Conservation (phyloP, 2,329 filamentous ascomycete genomes). For the Pseudogymnoascus sp. region DNA sequence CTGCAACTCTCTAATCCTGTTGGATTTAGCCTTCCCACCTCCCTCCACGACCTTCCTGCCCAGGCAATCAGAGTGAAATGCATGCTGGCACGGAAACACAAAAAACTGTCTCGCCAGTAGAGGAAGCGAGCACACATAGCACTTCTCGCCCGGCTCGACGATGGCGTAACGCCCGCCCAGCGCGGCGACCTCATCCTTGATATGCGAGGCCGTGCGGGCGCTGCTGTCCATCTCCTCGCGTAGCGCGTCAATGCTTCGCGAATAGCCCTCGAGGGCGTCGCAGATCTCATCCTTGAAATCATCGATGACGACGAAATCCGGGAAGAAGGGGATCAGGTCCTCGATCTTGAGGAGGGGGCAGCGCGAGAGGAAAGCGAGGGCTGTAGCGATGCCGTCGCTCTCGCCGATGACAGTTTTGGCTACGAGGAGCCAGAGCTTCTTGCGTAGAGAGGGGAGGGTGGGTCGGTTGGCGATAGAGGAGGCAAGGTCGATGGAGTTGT, state of each 20-base stretch:
- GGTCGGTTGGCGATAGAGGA: constrained; percentile 82
- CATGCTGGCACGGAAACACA: constrained; percentile 96
- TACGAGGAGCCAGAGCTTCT: constrained; percentile 91
- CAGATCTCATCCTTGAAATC: constrained; percentile 99
- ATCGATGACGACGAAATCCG: constrained; percentile 96
- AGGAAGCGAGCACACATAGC: constrained; percentile 80
- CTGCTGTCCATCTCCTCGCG: constrained; percentile 95
- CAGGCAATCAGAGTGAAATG: constrained; percentile 92
- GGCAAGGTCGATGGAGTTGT: constrained; percentile 84
- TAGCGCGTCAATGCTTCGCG: constrained; percentile 77
- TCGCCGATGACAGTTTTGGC: constrained; percentile 89
- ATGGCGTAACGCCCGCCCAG: constrained; percentile 89
- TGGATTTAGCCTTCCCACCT: constrained; percentile 65
- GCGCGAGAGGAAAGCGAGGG: constrained; percentile 86
- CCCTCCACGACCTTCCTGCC: constrained; percentile 79
- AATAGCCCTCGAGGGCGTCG: constrained; percentile 85
- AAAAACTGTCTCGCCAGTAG: constrained; percentile 90
- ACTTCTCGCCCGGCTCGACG: constrained; percentile 91
- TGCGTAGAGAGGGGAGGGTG: constrained; percentile 71
- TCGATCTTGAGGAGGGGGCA: constrained; percentile 82
- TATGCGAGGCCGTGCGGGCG: constrained; percentile 79
- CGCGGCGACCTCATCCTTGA: constrained; percentile 79
- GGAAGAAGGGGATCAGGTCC: constrained; percentile 96
- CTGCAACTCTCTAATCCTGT: constrained; percentile 79
- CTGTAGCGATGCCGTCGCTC: constrained; percentile 79